Evolutionary conservation across 257 asterid species (phyloP).

Genomic region (Salvia splendens): DNA sequence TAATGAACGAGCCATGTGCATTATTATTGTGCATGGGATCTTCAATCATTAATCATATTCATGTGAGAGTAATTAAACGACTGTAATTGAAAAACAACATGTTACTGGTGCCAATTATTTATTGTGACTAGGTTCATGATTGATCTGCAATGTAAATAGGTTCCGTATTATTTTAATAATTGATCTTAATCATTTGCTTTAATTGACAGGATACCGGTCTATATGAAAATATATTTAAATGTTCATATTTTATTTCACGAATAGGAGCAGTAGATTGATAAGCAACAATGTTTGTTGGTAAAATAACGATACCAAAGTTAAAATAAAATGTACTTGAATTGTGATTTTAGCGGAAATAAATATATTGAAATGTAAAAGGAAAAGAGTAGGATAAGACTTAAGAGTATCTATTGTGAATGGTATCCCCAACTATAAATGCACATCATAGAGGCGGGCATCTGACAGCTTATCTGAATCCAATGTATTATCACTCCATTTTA

Average conservation of each 20-base stretch:
- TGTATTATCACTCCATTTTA: background rate
- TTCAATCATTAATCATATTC: background rate
- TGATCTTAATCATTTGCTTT: background rate
- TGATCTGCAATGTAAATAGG: background rate
- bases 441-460: constrained; percentile 47
- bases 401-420: no score
- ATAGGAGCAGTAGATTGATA: no score
- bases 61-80: background rate
- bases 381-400: no score
- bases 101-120: background rate
- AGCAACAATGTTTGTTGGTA: no score
- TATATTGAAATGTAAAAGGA: no score
- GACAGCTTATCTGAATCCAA: constrained; percentile 32
- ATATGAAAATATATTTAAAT: no score
- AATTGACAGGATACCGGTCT: no score
- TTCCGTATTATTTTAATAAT: background rate
- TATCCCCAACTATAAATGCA: constrained; percentile 15
- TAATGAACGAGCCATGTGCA: constrained; percentile 10
- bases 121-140: background rate
- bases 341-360: no score
- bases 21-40: background rate
- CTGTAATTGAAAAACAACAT: background rate
- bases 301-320: no score
- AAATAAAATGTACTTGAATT: no score
- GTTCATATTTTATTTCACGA: no score